These are phyloP conservation scores for Populus alba DNA, from an alignment of 345 rosid species.

Conservation along the genomic window DNA sequence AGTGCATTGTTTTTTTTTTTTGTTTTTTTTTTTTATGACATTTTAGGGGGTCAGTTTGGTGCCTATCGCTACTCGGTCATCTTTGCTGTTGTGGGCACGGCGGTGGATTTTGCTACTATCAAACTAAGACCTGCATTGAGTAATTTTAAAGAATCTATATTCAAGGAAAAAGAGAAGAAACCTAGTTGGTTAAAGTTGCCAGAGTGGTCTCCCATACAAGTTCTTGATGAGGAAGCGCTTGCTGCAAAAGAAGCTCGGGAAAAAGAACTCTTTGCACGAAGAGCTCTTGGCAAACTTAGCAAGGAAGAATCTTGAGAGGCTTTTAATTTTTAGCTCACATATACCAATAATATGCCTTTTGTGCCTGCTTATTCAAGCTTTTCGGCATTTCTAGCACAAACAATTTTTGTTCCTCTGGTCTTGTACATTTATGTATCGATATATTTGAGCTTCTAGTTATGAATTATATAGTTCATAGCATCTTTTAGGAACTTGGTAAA, in stretches of 20 bases:
- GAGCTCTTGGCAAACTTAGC: constrained; percentile 47
- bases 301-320: constrained; percentile 56
- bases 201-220: constrained; percentile 82
- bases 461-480: neutral
- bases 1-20: too few species aligned
- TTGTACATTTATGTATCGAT: too few species aligned
- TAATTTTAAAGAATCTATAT: constrained; percentile 30
- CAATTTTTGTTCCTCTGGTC: too few species aligned
- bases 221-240: constrained; percentile 76
- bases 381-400: too few species aligned
- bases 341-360: neutral
- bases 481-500: neutral
- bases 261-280: constrained; percentile 43
- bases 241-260: constrained; percentile 69
- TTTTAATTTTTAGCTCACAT: neutral
- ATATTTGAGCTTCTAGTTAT: too few species aligned
- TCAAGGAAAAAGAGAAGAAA: constrained; percentile 17
- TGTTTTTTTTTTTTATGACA: neutral
- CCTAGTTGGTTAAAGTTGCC: constrained; percentile 54
- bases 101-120: constrained; percentile 50
- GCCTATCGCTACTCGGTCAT: constrained; percentile 66
- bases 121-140: constrained; percentile 43
- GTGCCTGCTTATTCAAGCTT: neutral
- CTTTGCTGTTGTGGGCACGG: constrained; percentile 63
- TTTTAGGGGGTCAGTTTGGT: constrained; percentile 72